Base-by-base conservation (phyloP, 2,329 filamentous ascomycete species). In the Macrophomina tecta region DNA sequence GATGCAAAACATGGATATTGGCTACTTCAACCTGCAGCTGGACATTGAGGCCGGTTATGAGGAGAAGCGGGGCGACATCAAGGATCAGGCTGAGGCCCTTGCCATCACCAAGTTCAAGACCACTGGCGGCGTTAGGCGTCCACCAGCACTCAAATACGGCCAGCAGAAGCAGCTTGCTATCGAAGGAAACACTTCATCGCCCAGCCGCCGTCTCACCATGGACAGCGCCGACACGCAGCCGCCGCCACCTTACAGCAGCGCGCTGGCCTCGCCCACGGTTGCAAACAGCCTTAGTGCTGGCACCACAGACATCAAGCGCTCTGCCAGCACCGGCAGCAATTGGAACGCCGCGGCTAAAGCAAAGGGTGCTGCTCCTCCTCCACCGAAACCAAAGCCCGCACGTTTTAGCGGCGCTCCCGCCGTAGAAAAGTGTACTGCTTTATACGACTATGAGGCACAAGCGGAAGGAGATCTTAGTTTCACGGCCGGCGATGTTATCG, bases 1-100 rank as follows among this genome's bases (percentile, higher is more conserved):
- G 81, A 99, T 99, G 95, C 95, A 99, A 82, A 89, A 87, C 71
- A 93, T 96, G 78, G 94, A 98, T 75, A 99, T 99, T 76, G 93
- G 93, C 69, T 99, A 99, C 82, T 99, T 99, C 79, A 92, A 99
- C 78, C 86, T 99, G 62, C 92, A 91, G 1, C 85, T 92, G 38
- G 94, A 97, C 74, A 90, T 99, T 51, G 93, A 97, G 78, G 94
- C 94, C 70, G 94, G 93, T 12, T 99, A 97, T 78, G 84, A 91
- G 74, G 86, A 89, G 78, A 97, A 97, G 83, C 91, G 94, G 36
- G 94, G 93, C 32, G 91, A 96, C 72, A 90, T 95, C 68, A 90
- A 95, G 76, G 91, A 96, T 71, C 88, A 86, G 69, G 88, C 91
- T n/a, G 95, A 99, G 79, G 88, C 87, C 45, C 84, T 99, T 18